Evolutionary conservation across 192 early-diverging fungal genomes (phyloP).

Genomic region (Coemansia sp.): DNA sequence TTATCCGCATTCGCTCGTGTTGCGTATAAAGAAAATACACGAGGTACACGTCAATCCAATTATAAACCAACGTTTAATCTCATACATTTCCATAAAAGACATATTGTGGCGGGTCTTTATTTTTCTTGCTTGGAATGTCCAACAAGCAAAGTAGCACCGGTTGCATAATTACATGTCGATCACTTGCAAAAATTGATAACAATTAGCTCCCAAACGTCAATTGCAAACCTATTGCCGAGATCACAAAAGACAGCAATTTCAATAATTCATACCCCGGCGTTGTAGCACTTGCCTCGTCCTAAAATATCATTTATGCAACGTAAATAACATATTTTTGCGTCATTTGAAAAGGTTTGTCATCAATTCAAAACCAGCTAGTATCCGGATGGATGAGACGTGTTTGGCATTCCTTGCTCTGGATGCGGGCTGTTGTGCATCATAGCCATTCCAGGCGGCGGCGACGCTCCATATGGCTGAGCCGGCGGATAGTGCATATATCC

Average conservation of each 20-base stretch:
- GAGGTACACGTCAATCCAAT: background rate
- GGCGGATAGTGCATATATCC: constrained; percentile 48
- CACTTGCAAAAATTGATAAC: background rate
- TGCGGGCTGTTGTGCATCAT: constrained; percentile 47
- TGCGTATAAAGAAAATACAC: background rate
- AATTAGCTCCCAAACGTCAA: background rate
- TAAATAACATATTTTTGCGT: background rate
- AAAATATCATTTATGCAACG: background rate
- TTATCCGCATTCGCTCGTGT: background rate
- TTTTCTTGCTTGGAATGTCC: background rate
- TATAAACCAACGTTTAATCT: background rate
- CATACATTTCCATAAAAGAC: background rate
- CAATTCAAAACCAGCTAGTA: background rate
- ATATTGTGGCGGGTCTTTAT: constrained; percentile 2
- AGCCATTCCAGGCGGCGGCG: constrained; percentile 36
- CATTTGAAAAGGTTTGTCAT: background rate
- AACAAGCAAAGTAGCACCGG: background rate
- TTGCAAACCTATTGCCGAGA: background rate
- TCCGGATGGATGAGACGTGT: constrained; percentile 14
- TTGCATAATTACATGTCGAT: background rate
- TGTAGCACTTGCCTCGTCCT: too few relatives aligned
- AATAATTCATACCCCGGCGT: background rate
- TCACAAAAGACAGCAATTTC: background rate
- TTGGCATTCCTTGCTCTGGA: constrained; percentile 27
- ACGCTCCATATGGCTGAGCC: constrained; percentile 25